Evolutionary conservation across 106 monocot genomes (phyloP).

Genomic region (Dendrobium catenatum): DNA sequence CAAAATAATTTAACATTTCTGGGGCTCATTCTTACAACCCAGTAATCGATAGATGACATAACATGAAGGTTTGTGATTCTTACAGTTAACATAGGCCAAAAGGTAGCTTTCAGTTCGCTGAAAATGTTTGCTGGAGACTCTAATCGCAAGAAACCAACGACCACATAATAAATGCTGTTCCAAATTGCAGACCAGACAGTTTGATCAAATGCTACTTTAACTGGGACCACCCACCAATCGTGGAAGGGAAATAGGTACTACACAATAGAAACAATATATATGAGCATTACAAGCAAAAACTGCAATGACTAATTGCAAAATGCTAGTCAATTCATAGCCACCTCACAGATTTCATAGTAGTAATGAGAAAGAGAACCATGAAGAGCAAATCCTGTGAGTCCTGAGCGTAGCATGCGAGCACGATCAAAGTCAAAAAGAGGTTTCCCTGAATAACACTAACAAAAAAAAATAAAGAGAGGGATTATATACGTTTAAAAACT

Average conservation of each 20-base stretch:
- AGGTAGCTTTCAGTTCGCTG: conserved; percentile 65
- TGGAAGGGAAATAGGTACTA: conserved; percentile 84
- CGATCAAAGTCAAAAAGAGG: conserved; percentile 95
- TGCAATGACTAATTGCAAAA: background rate
- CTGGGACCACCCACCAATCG: conserved; percentile 95
- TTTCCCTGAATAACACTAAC: conserved; percentile 97
- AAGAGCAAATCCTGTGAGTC: conserved; percentile 79
- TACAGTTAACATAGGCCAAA: conserved; percentile 93
- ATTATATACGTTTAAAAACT: background rate
- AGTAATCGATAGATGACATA: background rate
- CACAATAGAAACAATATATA: conserved; percentile 4
- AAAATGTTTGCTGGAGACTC: conserved; percentile 65
- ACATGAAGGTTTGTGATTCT: conserved; percentile 19
- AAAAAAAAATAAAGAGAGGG: background rate
- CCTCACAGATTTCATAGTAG: conserved; percentile 93
- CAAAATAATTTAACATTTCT: no score
- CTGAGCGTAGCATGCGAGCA: conserved; percentile 79
- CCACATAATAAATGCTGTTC: conserved; percentile 85
- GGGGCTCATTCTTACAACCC: no score
- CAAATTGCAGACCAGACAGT: conserved; percentile 87
- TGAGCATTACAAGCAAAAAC: background rate
- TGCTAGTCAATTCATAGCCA: conserved; percentile 12
- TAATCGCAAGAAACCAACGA: conserved; percentile 71
- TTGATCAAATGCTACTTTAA: conserved; percentile 81
- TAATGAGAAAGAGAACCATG: conserved; percentile 98